These are phyloP conservation scores for Picea sitchensis DNA, from an alignment of 75 land plant species.

Conservation along the genomic window DNA sequence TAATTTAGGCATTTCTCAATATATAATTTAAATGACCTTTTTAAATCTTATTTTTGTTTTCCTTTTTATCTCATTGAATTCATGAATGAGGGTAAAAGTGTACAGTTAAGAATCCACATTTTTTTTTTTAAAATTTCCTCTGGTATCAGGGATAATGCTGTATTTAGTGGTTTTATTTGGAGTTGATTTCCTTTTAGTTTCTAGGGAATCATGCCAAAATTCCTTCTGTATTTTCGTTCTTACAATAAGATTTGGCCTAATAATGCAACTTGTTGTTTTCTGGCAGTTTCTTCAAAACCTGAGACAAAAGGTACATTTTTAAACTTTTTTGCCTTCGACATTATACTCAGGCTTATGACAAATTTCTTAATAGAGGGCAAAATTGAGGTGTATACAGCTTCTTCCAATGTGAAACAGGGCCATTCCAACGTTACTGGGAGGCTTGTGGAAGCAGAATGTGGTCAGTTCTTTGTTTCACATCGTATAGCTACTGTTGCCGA, in stretches of 20 bases:
- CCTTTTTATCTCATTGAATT: too few relatives aligned
- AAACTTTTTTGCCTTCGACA: constrained; percentile 15
- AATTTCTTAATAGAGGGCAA: constrained; percentile 33
- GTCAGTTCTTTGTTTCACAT: neutral
- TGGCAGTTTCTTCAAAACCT: constrained; percentile 28
- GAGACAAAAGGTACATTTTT: constrained; percentile 12
- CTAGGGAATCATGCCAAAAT: neutral
- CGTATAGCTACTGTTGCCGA: constrained; percentile 22
- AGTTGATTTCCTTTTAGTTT: neutral
- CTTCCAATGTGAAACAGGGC: neutral
- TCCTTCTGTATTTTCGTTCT: neutral
- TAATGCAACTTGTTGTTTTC: neutral
- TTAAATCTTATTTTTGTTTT: too few relatives aligned
- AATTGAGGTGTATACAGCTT: constrained; percentile 13
- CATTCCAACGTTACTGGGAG: neutral
- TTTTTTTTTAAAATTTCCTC: too few relatives aligned
- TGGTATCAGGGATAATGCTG: neutral
- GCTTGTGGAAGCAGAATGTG: neutral
- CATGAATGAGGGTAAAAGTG: too few relatives aligned
- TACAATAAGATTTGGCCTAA: neutral
- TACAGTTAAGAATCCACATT: too few relatives aligned
- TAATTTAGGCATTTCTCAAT: too few relatives aligned
- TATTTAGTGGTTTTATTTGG: neutral
- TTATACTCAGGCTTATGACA: constrained; percentile 30
- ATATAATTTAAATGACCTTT: too few relatives aligned